Percentiles rank a stretch among this genome's conserved stretches.
These are phyloP conservation scores for Bidens hawaiensis DNA, from an alignment of 140 eudicot species.

Conservation along the genomic window DNA sequence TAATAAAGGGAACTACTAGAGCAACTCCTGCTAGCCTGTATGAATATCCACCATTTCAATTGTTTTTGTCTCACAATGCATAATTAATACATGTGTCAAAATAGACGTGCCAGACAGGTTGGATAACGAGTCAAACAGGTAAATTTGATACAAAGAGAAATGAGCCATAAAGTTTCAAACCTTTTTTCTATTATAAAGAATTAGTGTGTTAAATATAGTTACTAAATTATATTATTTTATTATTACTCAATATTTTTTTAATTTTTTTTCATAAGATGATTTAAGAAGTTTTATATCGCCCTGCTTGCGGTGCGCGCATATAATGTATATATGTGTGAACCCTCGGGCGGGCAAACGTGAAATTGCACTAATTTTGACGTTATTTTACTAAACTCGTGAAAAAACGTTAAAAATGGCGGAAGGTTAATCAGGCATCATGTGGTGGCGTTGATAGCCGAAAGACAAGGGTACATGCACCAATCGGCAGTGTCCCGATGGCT, in stretches of 20 bases:
- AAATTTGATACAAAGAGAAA: not conserved
- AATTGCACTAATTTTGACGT: too few species aligned
- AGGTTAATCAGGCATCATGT: too few species aligned
- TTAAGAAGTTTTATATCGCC: too few species aligned
- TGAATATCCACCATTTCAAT: not conserved
- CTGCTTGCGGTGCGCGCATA: too few species aligned
- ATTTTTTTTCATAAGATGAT: not conserved
- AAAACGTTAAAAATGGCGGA: too few species aligned
- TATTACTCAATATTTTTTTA: not conserved
- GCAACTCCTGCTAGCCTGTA: constrained; percentile 89
- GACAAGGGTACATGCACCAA: too few species aligned
- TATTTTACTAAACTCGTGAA: too few species aligned
- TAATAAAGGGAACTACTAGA: constrained; percentile 64
- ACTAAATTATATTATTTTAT: not conserved
- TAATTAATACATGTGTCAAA: not conserved
- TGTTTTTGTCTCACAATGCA: not conserved
- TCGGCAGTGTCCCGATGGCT: too few species aligned
- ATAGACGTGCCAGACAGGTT: not conserved
- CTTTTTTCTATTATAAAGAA: not conserved
- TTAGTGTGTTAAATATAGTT: not conserved
- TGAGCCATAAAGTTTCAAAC: not conserved
- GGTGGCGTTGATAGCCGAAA: too few species aligned
- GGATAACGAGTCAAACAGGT: not conserved
- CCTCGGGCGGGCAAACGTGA: too few species aligned
- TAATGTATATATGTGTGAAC: too few species aligned